phyloP scores from a whole-genome alignment of 1,139 yeast genomes.

The Kluyveromyces sp. region DNA sequence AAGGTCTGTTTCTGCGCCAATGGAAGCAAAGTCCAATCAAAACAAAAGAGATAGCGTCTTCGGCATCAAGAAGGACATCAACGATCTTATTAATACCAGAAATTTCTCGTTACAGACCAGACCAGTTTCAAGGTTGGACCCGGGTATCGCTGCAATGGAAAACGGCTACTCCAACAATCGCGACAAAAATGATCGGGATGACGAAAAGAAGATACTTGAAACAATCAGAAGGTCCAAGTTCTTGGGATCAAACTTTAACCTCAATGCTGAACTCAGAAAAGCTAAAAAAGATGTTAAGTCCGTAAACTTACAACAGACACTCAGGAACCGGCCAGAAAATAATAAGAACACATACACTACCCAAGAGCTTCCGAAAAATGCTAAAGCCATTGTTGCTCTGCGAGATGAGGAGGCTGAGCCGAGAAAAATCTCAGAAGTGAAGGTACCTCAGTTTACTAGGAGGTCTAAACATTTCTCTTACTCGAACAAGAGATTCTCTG shows the following conservation, averaged over 20 bases:
- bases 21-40: conserved; percentile 11
- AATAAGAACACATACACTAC: conserved; percentile 13
- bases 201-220: conserved; percentile 29
- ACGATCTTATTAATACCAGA: conserved; percentile 28
- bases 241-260: conserved; percentile 37
- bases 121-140: conserved; percentile 69
- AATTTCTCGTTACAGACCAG: conserved; percentile 40
- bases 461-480: conserved; percentile 56
- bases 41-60: conserved; percentile 21
- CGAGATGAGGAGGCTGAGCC: conserved; percentile 32
- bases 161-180: conserved; percentile 1
- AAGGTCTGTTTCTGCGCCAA: conserved; percentile 36
- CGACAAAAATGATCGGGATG: conserved; percentile 13
- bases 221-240: conserved; percentile 39
- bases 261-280: conserved; percentile 41
- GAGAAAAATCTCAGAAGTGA: conserved; percentile 49
- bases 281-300: conserved; percentile 34
- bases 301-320: conserved; percentile 9
- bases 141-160: conserved; percentile 33
- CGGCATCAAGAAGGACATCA: conserved; percentile 17
- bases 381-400: conserved; percentile 21
- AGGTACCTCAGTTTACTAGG: conserved; percentile 64
- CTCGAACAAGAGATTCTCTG: conserved; percentile 61
- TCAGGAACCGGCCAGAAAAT: conserved; percentile 8
- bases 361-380: conserved; percentile 23